Evolutionary conservation across 1,284 basidiomycete genomes (phyloP).

Genomic region (Pulchroboletus neoregius): DNA sequence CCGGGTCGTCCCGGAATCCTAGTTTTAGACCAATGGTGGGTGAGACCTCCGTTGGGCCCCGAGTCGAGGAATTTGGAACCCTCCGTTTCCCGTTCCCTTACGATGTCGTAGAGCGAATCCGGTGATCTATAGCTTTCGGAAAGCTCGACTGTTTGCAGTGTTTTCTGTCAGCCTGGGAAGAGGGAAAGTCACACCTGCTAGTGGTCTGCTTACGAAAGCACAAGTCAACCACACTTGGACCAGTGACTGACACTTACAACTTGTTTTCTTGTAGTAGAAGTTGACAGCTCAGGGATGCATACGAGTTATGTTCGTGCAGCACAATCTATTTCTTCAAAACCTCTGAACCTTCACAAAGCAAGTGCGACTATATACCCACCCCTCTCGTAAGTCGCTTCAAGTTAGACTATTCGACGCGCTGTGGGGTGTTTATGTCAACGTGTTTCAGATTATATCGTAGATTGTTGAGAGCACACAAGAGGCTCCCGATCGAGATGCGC

Average conservation of each 20-base stretch:
- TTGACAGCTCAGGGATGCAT: slow-evolving; percentile 13
- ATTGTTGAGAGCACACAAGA: slow-evolving; percentile 75
- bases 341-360: slow-evolving; percentile 62
- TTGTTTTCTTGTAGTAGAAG: no score
- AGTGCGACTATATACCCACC: slow-evolving; percentile 77
- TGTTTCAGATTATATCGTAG: slow-evolving; percentile 69
- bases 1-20: background rate
- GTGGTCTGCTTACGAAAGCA: slow-evolving; percentile 15
- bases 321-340: slow-evolving; percentile 56
- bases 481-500: slow-evolving; percentile 77
- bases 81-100: no score
- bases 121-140: no score
- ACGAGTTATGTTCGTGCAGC: slow-evolving; percentile 47
- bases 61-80: background rate
- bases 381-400: slow-evolving; percentile 56
- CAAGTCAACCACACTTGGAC: no score
- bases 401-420: background rate
- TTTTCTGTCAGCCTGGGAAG: no score
- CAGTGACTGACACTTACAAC: no score
- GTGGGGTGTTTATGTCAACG: slow-evolving; percentile 1
- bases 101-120: no score
- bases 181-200: no score
- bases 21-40: no score
- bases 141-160: no score
- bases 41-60: background rate